Conservation (phyloP, 176 grass and related monocot species). For the Cymbopogon citratus region DNA sequence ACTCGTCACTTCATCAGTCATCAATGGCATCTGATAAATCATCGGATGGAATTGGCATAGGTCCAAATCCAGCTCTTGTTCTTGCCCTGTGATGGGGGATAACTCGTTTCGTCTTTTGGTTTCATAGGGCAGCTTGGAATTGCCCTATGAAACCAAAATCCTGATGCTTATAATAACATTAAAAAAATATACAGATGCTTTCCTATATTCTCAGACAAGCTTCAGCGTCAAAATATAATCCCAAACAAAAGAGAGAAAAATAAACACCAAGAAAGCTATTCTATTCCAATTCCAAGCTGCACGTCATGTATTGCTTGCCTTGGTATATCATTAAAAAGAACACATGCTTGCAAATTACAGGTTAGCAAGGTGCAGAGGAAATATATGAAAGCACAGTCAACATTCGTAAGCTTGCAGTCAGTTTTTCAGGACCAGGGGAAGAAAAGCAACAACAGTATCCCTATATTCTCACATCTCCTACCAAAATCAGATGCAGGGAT, state of each 20-base stretch:
- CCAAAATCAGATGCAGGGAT: slow-evolving; percentile 27
- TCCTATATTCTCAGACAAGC: background rate
- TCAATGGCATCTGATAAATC: background rate
- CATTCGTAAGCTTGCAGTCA: background rate
- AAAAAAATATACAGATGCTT: background rate
- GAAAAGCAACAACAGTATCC: slow-evolving; percentile 1
- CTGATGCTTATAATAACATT: too few species aligned
- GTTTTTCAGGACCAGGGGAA: background rate
- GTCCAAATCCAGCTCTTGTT: background rate
- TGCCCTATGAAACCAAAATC: background rate
- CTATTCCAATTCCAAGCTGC: background rate
- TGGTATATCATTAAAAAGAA: background rate
- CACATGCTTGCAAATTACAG: background rate
- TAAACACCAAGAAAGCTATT: background rate
- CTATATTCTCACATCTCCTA: slow-evolving; percentile 15
- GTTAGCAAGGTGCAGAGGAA: background rate
- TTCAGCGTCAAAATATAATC: too few species aligned
- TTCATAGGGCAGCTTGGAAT: too few species aligned
- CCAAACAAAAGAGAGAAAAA: background rate
- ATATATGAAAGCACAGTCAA: background rate
- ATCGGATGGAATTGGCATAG: background rate
- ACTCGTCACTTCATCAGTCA: background rate
- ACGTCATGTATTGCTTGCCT: background rate
- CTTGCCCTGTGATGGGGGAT: background rate
- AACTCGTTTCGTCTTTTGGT: too few species aligned